Evolutionary conservation across 148 eudicot species (phyloP), one percentile per base, ranked within the genome.

Genomic region (Camellia lanceoleosa): DNA sequence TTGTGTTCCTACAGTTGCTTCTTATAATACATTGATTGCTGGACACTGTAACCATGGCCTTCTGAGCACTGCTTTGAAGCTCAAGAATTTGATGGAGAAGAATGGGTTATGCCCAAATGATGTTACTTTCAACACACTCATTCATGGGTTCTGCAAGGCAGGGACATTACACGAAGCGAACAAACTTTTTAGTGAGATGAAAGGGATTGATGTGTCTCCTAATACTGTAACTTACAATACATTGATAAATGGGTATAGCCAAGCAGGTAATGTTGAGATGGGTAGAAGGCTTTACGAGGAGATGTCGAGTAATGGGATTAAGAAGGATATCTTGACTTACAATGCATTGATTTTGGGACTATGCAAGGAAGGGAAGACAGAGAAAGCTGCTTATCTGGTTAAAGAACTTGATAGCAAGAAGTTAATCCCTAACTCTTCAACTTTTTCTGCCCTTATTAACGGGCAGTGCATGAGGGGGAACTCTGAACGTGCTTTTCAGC

Each of bases 391-490:
- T 23, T 23, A 23, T 23, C 30, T 23, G 30, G 30, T 23, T 23
- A 23, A 23, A 23, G 30, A 23, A 23, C 30, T 23, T 0, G 30
- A 23, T 23, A 0, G 30, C 30, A 23, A 23, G 30, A 23, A 23
- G 30, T 23, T 23, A 23, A 23, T 23, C 0, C 30, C 30, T 23
- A 93, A 95, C 79, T 83, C 94, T 44, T 90, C 97, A n/a, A 95
- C 96, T 52, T 95, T 86, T 77, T 83, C 96, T 55, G 96, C 96
- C 71, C 94, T 95, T 71, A 95, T 95, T 75, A 75, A 68, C 15
- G 97, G 98, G 71, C 96, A 95, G 79, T 93, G 98, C 73, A 80
- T 75, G 55, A 91, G 90, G 80, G 89, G 85, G 79, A 92, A 95
- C 76, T 82, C 94, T 5, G 97, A 88, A 52, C 91, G 94, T 42